phyloP scores from a whole-genome alignment of 2,329 filamentous ascomycete genomes.

The Claviceps arundinis region DNA sequence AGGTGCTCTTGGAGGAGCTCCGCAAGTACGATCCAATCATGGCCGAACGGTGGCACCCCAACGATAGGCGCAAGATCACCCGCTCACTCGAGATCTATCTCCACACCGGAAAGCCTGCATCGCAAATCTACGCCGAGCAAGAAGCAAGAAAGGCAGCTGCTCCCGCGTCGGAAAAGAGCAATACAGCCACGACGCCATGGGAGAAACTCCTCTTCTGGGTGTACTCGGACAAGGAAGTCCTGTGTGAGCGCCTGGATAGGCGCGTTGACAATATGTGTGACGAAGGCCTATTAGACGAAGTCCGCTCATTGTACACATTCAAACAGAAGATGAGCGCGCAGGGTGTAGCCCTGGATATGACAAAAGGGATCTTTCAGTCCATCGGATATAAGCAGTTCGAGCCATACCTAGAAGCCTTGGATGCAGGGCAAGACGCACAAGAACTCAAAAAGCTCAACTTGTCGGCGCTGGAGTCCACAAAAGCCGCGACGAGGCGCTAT shows the following conservation, averaged over 20 bases:
- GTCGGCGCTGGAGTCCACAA: slow-evolving; percentile 58
- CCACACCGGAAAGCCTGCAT: slow-evolving; percentile 66
- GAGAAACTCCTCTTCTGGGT: slow-evolving; percentile 73
- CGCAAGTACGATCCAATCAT: slow-evolving; percentile 75
- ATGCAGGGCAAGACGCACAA: slow-evolving; percentile 13
- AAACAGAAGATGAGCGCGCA: slow-evolving; percentile 21
- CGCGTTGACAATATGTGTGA: slow-evolving; percentile 78
- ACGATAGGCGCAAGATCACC: slow-evolving; percentile 78
- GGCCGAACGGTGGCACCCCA: slow-evolving; percentile 88
- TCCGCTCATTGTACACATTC: slow-evolving; percentile 30
- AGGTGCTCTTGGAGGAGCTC: slow-evolving; percentile 59
- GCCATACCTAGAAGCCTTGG: slow-evolving; percentile 46
- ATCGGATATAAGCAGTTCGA: slow-evolving; percentile 93
- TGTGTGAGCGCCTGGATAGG: slow-evolving; percentile 58
- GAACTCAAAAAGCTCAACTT: slow-evolving; percentile 42
- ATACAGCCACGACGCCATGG: slow-evolving; percentile 22
- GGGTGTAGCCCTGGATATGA: slow-evolving; percentile 52
- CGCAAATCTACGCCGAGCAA: slow-evolving; percentile 78
- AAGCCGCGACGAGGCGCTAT: slow-evolving; percentile 76
- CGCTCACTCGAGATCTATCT: slow-evolving; percentile 85
- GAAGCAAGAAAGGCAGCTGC: slow-evolving; percentile 24
- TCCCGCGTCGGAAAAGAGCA: slow-evolving; percentile 13
- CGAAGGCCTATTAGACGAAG: slow-evolving; percentile 35
- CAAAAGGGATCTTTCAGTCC: slow-evolving; percentile 84
- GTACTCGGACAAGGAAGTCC: slow-evolving; percentile 53